Conservation (phyloP, 2,329 filamentous ascomycete genomes). For the Pseudogymnoascus sp. region DNA sequence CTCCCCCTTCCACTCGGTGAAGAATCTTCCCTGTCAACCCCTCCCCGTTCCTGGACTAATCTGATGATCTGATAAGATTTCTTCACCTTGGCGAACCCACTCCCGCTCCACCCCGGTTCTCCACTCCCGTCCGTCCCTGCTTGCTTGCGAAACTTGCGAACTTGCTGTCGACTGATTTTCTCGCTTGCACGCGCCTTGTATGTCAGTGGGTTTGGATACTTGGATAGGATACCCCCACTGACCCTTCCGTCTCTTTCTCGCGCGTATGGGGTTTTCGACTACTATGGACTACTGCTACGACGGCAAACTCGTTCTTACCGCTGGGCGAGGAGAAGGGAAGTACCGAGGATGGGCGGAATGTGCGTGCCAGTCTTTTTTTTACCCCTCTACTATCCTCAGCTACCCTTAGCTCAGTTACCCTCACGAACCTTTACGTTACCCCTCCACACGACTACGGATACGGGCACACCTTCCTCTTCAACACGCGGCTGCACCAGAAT, state of each 20-base stretch:
- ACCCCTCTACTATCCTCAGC: background rate
- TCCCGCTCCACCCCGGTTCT: background rate
- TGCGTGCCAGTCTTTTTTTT: too few species aligned
- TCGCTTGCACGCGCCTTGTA: too few species aligned
- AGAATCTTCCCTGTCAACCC: background rate
- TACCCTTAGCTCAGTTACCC: background rate
- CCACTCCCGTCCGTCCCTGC: background rate
- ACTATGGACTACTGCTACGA: too few species aligned
- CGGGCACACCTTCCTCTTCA: background rate
- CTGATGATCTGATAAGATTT: conserved; percentile 48
- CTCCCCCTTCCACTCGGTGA: background rate
- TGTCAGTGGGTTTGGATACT: too few species aligned
- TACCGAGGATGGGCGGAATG: too few species aligned
- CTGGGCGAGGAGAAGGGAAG: too few species aligned
- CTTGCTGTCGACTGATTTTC: background rate
- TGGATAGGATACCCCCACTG: too few species aligned
- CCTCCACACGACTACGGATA: background rate
- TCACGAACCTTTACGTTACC: too few species aligned
- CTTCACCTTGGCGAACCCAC: background rate
- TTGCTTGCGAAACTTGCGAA: too few species aligned
- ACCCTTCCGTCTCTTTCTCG: too few species aligned
- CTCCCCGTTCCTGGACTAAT: conserved; percentile 25
- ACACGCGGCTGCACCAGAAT: background rate
- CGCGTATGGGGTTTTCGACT: too few species aligned
- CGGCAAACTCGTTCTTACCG: too few species aligned